Percentiles rank a stretch among this genome's conserved stretches.
phyloP scores from a whole-genome alignment of 2,329 filamentous ascomycete species.

The Allantophomopsis cytisporea region DNA sequence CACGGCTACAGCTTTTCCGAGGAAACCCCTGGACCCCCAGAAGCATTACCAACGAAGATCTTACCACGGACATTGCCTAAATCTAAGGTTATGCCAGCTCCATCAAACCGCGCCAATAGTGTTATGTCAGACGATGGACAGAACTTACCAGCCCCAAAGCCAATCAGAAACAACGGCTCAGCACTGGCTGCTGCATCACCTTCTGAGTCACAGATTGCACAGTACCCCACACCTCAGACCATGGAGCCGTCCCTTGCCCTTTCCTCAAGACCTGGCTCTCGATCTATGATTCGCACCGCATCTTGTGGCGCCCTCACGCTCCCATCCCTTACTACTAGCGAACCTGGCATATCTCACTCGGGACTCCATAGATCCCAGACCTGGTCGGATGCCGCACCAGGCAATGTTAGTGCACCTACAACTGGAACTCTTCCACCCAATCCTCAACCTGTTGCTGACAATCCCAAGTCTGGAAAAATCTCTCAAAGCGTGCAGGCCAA shows the following conservation, averaged over 20 bases:
- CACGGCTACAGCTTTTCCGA: constrained; percentile 19
- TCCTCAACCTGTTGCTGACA: background rate
- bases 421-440: background rate
- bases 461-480: background rate
- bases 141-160: constrained; percentile 6
- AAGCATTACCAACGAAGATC: constrained; percentile 23
- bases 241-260: constrained; percentile 1
- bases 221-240: background rate
- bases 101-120: constrained; percentile 8
- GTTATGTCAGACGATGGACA: constrained; percentile 15
- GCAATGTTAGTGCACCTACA: background rate
- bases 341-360: constrained; percentile 29
- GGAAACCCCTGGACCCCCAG: constrained; percentile 23
- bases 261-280: constrained; percentile 27
- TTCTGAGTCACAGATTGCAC: background rate
- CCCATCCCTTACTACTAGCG: constrained; percentile 31
- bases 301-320: constrained; percentile 17
- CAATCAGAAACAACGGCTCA: background rate
- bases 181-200: background rate
- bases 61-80: constrained; percentile 16
- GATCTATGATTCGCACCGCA: constrained; percentile 15
- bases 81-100: background rate
- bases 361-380: constrained; percentile 25
- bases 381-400: constrained; percentile 26
- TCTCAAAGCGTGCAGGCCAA: constrained; percentile 10